Conservation (phyloP, 768 basidiomycete species). For the Daedaleopsis nitida region DNA sequence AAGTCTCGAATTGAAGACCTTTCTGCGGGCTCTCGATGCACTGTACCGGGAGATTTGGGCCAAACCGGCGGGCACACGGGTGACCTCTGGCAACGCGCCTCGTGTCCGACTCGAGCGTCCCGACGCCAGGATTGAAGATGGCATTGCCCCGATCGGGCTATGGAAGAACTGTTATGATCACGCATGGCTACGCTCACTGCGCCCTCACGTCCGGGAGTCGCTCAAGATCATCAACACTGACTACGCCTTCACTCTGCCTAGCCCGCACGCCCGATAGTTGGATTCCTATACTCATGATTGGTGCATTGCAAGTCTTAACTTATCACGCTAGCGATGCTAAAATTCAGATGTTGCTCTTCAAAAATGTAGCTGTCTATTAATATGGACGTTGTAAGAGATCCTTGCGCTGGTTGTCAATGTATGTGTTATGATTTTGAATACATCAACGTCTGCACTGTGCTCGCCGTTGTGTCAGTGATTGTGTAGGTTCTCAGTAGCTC, state of each 20-base stretch:
- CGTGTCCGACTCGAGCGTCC: background rate
- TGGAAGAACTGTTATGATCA: slow-evolving; percentile 13
- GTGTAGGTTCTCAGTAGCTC: too few species aligned
- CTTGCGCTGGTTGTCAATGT: too few species aligned
- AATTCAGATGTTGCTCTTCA: too few species aligned
- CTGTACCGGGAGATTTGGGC: background rate
- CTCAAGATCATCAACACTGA: background rate
- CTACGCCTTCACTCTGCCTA: slow-evolving; percentile 4
- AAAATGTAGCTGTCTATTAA: too few species aligned
- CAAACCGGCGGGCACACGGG: background rate
- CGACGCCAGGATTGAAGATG: background rate
- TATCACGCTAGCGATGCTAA: too few species aligned
- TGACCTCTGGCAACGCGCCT: background rate
- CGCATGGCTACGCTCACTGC: background rate
- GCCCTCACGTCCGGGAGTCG: background rate
- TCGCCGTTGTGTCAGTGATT: too few species aligned
- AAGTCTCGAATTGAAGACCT: background rate
- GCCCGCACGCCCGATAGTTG: too few species aligned
- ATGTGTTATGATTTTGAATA: too few species aligned
- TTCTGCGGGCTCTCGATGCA: slow-evolving; percentile 6
- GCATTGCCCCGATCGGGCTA: background rate
- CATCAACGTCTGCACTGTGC: too few species aligned
- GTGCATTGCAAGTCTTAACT: too few species aligned
- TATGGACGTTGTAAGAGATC: too few species aligned
- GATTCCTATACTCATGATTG: too few species aligned